Evolutionary conservation across 2,329 filamentous ascomycete genomes (phyloP).

Genomic region (Fusarium poae): DNA sequence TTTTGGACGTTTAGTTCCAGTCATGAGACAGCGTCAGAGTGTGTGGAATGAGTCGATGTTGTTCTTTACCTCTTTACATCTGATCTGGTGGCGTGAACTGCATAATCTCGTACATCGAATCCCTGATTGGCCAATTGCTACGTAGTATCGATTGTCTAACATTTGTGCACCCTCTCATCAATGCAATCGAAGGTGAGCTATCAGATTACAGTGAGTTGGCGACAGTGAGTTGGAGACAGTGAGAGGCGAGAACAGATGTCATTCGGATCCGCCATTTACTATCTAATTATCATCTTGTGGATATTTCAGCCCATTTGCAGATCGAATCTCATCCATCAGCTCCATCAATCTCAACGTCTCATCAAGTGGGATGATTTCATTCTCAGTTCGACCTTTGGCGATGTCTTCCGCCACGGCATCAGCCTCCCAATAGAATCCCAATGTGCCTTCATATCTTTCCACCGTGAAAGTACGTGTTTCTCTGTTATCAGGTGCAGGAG

Average conservation of each 20-base stretch:
- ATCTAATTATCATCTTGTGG: constrained; percentile 22
- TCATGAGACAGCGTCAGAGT: no score
- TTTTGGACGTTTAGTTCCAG: no score
- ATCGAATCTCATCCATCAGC: constrained; percentile 61
- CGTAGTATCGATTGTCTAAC: neutral
- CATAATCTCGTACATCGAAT: neutral
- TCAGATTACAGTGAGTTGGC: no score
- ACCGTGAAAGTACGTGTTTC: constrained; percentile 18
- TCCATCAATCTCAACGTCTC: constrained; percentile 61
- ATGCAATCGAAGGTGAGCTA: no score
- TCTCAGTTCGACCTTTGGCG: constrained; percentile 53
- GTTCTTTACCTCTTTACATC: neutral
- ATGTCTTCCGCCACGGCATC: constrained; percentile 29
- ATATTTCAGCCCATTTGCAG: constrained; percentile 14
- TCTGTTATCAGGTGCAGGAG: constrained; percentile 1
- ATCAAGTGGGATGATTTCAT: constrained; percentile 58
- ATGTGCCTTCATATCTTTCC: constrained; percentile 14
- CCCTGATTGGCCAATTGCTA: neutral
- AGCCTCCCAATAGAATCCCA: constrained; percentile 33
- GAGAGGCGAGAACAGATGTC: no score
- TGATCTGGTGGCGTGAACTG: neutral
- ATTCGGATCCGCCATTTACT: no score
- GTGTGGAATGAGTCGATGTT: neutral
- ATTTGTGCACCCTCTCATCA: neutral
- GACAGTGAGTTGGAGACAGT: no score